Evolutionary conservation across 441 rosid genomes (phyloP).

Genomic region (Aquilaria agallochum): DNA sequence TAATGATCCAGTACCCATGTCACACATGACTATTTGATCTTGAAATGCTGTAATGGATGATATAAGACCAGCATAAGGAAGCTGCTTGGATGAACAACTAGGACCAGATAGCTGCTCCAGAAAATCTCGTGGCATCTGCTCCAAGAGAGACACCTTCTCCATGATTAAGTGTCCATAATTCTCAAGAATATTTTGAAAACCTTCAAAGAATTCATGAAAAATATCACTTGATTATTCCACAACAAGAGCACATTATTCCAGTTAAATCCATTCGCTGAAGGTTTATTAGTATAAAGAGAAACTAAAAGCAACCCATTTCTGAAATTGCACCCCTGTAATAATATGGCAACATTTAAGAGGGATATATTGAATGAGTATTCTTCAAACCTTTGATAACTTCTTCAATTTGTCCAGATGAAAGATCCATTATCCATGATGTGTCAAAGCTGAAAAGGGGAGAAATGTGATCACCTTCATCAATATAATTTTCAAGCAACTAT

Average conservation of each 20-base stretch:
- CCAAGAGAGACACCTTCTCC: slow-evolving; percentile 62
- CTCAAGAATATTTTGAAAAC: slow-evolving; percentile 53
- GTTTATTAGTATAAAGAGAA: too few species aligned
- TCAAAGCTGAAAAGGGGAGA: slow-evolving; percentile 56
- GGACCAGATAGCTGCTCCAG: slow-evolving; percentile 45
- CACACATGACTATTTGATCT: slow-evolving; percentile 50
- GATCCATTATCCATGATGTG: slow-evolving; percentile 67
- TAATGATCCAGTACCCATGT: slow-evolving; percentile 46
- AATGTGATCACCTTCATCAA: slow-evolving; percentile 1
- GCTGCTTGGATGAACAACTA: slow-evolving; percentile 27
- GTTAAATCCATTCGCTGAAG: background rate
- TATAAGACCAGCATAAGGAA: slow-evolving; percentile 42
- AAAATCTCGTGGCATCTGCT: slow-evolving; percentile 53
- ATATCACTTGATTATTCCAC: background rate
- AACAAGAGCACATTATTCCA: background rate
- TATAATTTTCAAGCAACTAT: slow-evolving; percentile 7
- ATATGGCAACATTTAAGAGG: too few species aligned
- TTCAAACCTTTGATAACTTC: slow-evolving; percentile 67
- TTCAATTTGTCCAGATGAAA: slow-evolving; percentile 60
- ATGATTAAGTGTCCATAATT: slow-evolving; percentile 41
- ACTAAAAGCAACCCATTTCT: slow-evolving; percentile 3
- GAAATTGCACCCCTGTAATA: background rate
- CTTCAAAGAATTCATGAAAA: slow-evolving; percentile 33
- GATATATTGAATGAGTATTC: background rate
- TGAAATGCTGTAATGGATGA: slow-evolving; percentile 56